These are phyloP conservation scores for Rhizopogon vinicolor DNA, from an alignment of 768 basidiomycete species.

Conservation along the genomic window DNA sequence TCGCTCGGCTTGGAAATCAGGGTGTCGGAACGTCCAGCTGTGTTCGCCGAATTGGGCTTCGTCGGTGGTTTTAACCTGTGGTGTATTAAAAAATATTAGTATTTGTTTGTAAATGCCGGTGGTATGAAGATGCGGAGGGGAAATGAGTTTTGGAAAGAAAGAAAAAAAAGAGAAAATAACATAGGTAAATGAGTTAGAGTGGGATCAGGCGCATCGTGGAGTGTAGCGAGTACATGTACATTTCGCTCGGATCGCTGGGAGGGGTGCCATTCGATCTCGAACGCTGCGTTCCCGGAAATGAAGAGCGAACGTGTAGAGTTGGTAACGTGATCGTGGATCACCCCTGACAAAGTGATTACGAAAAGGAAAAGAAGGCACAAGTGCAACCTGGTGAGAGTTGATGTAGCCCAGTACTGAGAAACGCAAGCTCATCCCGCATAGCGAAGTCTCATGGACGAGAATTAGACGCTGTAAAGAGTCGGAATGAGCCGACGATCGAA, in stretches of 20 bases:
- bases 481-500: neutral
- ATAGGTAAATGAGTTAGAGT: neutral
- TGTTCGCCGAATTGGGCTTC: constrained; percentile 68
- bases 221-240: neutral
- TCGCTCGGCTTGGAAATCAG: constrained; percentile 47
- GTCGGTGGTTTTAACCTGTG: constrained; percentile 76
- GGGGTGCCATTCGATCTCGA: neutral
- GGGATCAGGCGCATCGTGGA: neutral
- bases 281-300: neutral
- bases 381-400: neutral
- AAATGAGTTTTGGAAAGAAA: neutral
- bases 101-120: neutral
- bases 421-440: neutral
- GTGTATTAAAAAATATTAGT: neutral
- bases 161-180: neutral
- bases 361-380: neutral
- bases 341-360: neutral
- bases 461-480: neutral
- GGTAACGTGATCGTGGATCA: neutral
- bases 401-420: neutral
- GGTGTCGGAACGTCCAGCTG: constrained; percentile 50
- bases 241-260: neutral
- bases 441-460: neutral
- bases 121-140: neutral
- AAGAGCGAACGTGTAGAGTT: neutral